Conservation (phyloP, 2,329 filamentous ascomycete species). For the Ophiostoma populinum region DNA sequence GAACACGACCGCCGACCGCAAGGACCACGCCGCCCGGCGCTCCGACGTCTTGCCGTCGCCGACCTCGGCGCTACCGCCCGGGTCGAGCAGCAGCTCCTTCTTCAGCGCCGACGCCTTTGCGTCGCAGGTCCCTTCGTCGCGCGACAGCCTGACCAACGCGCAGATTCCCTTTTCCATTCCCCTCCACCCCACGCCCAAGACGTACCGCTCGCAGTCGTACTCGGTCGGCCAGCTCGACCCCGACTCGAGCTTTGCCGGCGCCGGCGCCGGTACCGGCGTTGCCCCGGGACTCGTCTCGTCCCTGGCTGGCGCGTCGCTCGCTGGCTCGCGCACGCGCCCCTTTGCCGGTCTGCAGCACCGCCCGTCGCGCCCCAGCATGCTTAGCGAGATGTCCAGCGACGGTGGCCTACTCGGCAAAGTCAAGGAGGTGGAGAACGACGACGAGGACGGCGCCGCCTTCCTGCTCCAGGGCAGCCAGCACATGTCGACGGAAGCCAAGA, state of each 20-base stretch:
- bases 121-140: conserved; percentile 30
- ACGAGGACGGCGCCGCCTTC: conserved; percentile 33
- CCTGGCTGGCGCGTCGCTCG: conserved; percentile 29
- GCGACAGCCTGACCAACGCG: conserved; percentile 32
- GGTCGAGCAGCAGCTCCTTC: conserved; percentile 27
- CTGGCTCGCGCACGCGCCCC: conserved; percentile 30
- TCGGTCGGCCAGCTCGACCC: conserved; percentile 81
- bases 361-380: conserved; percentile 60
- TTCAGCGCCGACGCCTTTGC: conserved; percentile 28
- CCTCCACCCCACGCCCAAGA: conserved; percentile 77
- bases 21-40: conserved; percentile 58
- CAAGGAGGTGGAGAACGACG: conserved; percentile 52
- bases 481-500: conserved; percentile 40
- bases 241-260: conserved; percentile 51
- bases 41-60: conserved; percentile 61
- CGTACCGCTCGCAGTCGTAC: conserved; percentile 89
- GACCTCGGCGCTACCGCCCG: conserved; percentile 40
- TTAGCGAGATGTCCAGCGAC: conserved; percentile 54
- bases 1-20: conserved; percentile 48
- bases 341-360: conserved; percentile 59
- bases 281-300: conserved; percentile 16
- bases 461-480: conserved; percentile 32
- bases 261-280: conserved; percentile 39
- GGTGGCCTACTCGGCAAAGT: conserved; percentile 47
- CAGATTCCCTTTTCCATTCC: conserved; percentile 79